Evolutionary conservation across 441 rosid genomes (phyloP).

Genomic region (Erodium texanum): DNA sequence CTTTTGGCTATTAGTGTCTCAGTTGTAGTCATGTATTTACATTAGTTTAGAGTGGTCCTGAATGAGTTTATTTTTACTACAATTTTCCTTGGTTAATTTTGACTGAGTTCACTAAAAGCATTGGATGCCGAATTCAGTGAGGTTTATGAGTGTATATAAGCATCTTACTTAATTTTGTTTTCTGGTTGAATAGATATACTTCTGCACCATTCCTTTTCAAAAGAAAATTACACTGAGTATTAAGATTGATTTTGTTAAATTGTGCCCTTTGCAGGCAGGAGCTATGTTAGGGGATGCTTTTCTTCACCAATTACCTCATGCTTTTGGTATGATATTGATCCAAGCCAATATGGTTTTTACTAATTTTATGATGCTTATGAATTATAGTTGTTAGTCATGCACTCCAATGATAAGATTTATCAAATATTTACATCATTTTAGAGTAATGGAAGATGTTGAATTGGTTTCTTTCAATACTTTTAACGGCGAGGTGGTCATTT

Average conservation of each 20-base stretch:
- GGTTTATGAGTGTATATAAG: background rate
- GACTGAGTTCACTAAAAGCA: background rate
- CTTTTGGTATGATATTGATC: constrained; percentile 64
- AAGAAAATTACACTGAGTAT: background rate
- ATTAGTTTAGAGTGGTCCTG: too few relatives aligned
- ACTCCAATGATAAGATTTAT: background rate
- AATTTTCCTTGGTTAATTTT: background rate
- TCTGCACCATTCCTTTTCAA: background rate
- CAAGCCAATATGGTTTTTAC: constrained; percentile 1
- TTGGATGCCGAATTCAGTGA: background rate
- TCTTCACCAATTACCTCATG: constrained; percentile 96
- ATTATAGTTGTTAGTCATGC: background rate
- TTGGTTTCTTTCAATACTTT: background rate
- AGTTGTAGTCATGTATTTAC: too few relatives aligned
- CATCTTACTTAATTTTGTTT: background rate
- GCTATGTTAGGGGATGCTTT: constrained; percentile 99
- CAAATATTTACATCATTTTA: background rate
- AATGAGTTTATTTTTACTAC: background rate
- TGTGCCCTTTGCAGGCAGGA: constrained; percentile 60
- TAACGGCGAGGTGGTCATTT: background rate
- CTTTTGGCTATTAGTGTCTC: background rate
- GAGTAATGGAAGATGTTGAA: background rate
- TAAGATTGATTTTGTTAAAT: constrained; percentile 11
- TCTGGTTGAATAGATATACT: background rate
- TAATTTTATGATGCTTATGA: background rate